Evolutionary conservation across 805 yeast genomes (phyloP).

Genomic region (Zygotorulaspora sp.): DNA sequence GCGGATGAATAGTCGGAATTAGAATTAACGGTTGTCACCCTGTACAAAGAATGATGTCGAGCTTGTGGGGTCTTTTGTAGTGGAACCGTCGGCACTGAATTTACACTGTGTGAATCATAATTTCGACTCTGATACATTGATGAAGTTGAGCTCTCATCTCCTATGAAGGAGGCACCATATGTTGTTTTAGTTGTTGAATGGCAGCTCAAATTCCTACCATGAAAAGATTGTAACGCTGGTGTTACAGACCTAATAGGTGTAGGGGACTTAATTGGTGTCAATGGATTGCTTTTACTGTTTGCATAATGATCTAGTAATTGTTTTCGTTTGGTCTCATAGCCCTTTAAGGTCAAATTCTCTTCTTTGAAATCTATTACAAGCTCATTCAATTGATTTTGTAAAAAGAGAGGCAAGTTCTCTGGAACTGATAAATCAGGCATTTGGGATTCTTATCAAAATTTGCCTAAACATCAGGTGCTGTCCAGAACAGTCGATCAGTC

Average conservation of each 20-base stretch:
- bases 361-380: constrained; percentile 53
- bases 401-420: constrained; percentile 35
- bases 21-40: constrained; percentile 33
- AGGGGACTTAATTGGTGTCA: constrained; percentile 11
- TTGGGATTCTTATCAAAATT: too few species aligned
- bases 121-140: constrained; percentile 11
- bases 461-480: too few species aligned
- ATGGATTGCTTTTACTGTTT: constrained; percentile 9
- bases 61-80: background rate
- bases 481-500: too few species aligned
- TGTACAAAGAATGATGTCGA: constrained; percentile 19
- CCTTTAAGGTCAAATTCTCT: constrained; percentile 70
- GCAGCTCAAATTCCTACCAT: constrained; percentile 13
- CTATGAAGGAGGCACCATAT: constrained; percentile 4
- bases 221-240: constrained; percentile 3
- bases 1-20: constrained; percentile 20
- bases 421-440: constrained; percentile 45
- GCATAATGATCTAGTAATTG: constrained; percentile 23
- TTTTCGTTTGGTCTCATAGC: constrained; percentile 55
- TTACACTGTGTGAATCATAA: constrained; percentile 13
- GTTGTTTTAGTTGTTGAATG: constrained; percentile 9
- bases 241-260: too few species aligned
- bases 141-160: constrained; percentile 35
- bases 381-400: constrained; percentile 39
- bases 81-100: constrained; percentile 4